Conservation (phyloP, 306 rosid species). For the Crotalaria pallida region DNA sequence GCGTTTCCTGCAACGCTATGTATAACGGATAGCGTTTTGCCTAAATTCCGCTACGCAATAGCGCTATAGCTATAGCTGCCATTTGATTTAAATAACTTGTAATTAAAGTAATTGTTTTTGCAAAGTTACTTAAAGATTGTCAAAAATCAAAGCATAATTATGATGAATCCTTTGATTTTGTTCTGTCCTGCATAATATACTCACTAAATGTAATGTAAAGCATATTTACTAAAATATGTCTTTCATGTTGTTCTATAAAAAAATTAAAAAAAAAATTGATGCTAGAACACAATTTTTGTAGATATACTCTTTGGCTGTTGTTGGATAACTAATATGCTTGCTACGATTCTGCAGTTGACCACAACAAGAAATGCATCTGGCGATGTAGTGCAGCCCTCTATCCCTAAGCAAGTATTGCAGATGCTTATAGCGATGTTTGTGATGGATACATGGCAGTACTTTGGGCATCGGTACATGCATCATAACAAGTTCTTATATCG, state of each 20-base stretch:
- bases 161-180: too few species aligned
- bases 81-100: too few species aligned
- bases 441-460: conserved; percentile 93
- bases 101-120: too few species aligned
- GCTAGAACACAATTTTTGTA: not conserved
- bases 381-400: conserved; percentile 48
- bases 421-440: conserved; percentile 71
- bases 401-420: conserved; percentile 47
- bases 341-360: conserved; percentile 49
- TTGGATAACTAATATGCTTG: conserved; percentile 7
- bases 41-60: too few species aligned
- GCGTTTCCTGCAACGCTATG: too few species aligned
- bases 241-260: not conserved
- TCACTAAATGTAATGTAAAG: not conserved
- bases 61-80: too few species aligned
- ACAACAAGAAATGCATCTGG: conserved; percentile 38
- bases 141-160: too few species aligned
- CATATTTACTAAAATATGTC: not conserved
- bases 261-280: not conserved
- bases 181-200: too few species aligned
- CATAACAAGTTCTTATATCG: conserved; percentile 81
- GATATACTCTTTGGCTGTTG: not conserved
- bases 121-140: too few species aligned
- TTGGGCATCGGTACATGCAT: conserved; percentile 87
- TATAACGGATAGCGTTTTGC: too few species aligned